Evolutionary conservation across 148 eudicot species (phyloP), one percentile per base, ranked within the genome.

Genomic region (Oxyria digyna): DNA sequence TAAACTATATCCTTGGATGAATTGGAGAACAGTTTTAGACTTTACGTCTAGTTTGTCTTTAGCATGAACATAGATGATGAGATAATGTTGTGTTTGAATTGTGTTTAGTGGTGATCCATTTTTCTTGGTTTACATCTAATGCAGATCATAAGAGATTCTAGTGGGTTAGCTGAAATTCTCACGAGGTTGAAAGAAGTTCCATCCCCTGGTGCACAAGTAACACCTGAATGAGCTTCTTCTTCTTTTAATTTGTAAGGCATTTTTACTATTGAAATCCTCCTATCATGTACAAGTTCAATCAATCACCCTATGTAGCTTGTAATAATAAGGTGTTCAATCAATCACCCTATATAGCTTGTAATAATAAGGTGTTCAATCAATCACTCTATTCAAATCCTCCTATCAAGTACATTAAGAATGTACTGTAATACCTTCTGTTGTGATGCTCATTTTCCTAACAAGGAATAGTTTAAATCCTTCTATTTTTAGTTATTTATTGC

Each of bases 121-220:
- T 24, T 42, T 8, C 5, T 21, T 27, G 8, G 11, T 38, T 17
- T 69, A 31, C 45, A n/a, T 71, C 29, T 73, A 17, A 20, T 79
- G 89, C 83, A 91, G 97, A 88, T 91, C 70, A 83, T 85, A 50
- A 83, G 95, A 73, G 97, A 86, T 74, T 70, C 82, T 65, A 72
- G 75, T 52, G 95, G 97, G 42, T 62, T 82, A 68, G 87, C 97
- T 54, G 95, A 88, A 88, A 83, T 91, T 48, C 81, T 88, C 67
- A 88, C 89, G 20, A 83, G 97, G 57, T 70, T 81, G 79, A 89
- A 83, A 67, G 74, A 12, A 2, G 32, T 0, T 3, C 37, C 76
- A 40, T 78, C 82, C 48, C 62, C 82, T 27, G 52, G 71, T 37
- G 72, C 68, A 0, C 85, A 84, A 73, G 65, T 87, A 24, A 41